Evolutionary conservation across 2,329 filamentous ascomycete genomes (phyloP), one percentile per base, ranked within the genome.

Genomic region (Neofusicoccum ribis): DNA sequence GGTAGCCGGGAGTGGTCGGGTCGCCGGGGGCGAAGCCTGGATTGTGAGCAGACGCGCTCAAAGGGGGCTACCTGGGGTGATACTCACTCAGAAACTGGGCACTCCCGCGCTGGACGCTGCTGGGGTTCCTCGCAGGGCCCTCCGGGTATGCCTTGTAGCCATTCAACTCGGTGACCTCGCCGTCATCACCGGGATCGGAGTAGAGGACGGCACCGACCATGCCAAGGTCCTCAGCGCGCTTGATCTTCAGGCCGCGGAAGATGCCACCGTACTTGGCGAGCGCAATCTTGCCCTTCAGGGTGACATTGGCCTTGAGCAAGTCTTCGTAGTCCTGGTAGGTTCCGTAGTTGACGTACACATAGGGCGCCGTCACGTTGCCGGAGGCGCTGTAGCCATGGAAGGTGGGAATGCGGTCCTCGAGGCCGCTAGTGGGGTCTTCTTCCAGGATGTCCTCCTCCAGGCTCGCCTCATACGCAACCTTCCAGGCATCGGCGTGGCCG

Each of bases 301-400:
- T 88, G 65, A 97, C 79, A 69, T 92, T 92, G 43, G 91, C 89
- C 44, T 87, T 84, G 49, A 90, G 73, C 14, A 98, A 83, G 68
- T 96, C 92, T 70, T 95, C 90, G 69, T 89, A 98, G 74, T 98
- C 94, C 68, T 85, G 80, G 73, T 89, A 96, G 0, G 91, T 95
- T 61, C 93, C 94, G 72, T 95, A 96, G 78, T 97, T 97, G 75
- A 91, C 92, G 73, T 90, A 98, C 37, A 97, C 91, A 69, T 91
- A 95, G 14, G 88, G 86, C 2, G 88, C 92, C 0, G 94, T 97
- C 54, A 96, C 94, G 76, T 98, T 96, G 34, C 94, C 94, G 67
- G 84, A 93, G 4, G 93, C 93, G 3, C 92, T 96, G 77, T 97
- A 98, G 62, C 94, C 95, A 74, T 98, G 94, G 81, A 98, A 98